Base-by-base conservation (phyloP, 352 stramenopile genomes). In the Phytophthora brassicae region DNA sequence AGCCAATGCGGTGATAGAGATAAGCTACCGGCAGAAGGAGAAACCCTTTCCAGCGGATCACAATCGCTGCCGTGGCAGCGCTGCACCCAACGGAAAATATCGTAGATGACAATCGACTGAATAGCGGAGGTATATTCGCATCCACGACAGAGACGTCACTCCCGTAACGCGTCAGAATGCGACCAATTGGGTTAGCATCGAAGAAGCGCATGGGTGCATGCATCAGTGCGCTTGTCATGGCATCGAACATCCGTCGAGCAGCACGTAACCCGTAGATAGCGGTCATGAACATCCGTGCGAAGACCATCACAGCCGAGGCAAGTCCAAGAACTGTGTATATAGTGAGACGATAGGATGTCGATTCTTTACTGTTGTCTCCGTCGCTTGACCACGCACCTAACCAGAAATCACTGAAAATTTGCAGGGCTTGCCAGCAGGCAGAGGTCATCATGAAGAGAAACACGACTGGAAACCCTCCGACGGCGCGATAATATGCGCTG, bases 71-170 rank as follows among this genome's bases (percentile, higher is more conserved):
- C 0, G 84, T 89, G 9, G 64, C 68, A 7, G 96, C 66, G 26
- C 77, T 89, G 57, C 88, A 95, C 0, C 88, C 66, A 4, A 86
- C 92, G 1, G 70, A 82, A 22, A 95, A 77, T 7, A 86, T 73
- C n/a, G 90, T 88, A 12, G 77, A 77, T 38, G 85, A 83, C 54
- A 86, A 81, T 17, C 63, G 67, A 19, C 63, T 78, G 14, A 84
- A 79, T 0, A 70, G 35, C 11, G 69, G 74, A 8, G 81, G 71
- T 2, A 92, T 70, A 33, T 90, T 82, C 3, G 96, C 72, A 70
- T 98, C 92, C 24, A 98, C 75, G 9, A 87, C 88, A 28, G 95
- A 89, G 51, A 97, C 94, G 63, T 98, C 93, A 6, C 84, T 84
- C 3, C 77, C 77, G 73, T 97, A 98, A 4, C 94, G 76, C 23